A percentile compares a stretch with the other conserved stretches of the same genome.
These are phyloP conservation scores for Linnemannia schmuckeri DNA, from an alignment of 192 early-diverging fungal genomes.

Conservation along the genomic window DNA sequence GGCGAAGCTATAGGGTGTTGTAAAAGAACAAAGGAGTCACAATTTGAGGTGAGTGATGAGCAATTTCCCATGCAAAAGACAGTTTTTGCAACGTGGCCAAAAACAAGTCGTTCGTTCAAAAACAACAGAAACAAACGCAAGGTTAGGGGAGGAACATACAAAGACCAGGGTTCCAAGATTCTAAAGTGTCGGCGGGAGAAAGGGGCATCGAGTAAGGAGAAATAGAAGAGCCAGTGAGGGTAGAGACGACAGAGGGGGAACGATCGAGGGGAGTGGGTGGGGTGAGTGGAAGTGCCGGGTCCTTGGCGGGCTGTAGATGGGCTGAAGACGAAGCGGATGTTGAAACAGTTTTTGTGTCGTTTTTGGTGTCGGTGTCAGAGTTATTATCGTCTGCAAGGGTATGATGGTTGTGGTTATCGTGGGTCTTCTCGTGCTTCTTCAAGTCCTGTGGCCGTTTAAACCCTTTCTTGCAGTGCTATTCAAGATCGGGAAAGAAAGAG, in stretches of 20 bases:
- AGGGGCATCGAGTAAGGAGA: constrained; percentile 40
- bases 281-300: constrained; percentile 19
- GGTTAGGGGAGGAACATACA: constrained; percentile 13
- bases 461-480: constrained; percentile 78
- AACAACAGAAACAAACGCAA: not conserved
- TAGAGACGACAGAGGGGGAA: constrained; percentile 39
- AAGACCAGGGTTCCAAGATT: constrained; percentile 54
- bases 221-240: constrained; percentile 15
- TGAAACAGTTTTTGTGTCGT: constrained; percentile 2
- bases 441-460: constrained; percentile 98
- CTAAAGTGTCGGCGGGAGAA: constrained; percentile 43
- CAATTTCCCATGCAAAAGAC: too few relatives aligned
- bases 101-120: not conserved
- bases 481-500: not conserved
- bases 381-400: not conserved
- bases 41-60: not conserved
- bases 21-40: not conserved
- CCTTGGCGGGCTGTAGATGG: constrained; percentile 23
- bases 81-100: not conserved
- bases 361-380: not conserved
- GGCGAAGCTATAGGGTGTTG: constrained; percentile 21
- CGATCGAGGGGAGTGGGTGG: constrained; percentile 36
- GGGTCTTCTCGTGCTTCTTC: constrained; percentile 93
- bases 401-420: constrained; percentile 61
- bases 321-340: constrained; percentile 12